Conservation (phyloP, 2,329 filamentous ascomycete genomes). For the Whalleya microplaca region DNA sequence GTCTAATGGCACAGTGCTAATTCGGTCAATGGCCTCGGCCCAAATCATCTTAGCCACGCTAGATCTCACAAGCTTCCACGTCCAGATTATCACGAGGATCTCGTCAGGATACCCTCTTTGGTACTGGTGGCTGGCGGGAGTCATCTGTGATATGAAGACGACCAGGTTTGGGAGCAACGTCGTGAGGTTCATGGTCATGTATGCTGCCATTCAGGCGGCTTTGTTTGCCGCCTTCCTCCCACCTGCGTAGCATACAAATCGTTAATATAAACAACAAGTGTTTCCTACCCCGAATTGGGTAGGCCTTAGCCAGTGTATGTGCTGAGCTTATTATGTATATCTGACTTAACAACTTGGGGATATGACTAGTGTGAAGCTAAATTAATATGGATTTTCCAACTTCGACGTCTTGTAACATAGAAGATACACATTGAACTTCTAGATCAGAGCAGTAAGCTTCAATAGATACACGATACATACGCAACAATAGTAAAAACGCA, state of each 20-base stretch:
- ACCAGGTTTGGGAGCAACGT: conserved; percentile 41
- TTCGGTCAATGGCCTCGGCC: conserved; percentile 66
- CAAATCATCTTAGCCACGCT: conserved; percentile 74
- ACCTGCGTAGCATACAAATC: conserved; percentile 63
- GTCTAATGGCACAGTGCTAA: conserved; percentile 33
- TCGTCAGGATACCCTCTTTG: conserved; percentile 87
- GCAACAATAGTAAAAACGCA: too few species aligned
- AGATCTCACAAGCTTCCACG: conserved; percentile 81
- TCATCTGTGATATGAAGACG: conserved; percentile 41
- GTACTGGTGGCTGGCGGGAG: conserved; percentile 78
- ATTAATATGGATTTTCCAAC: too few species aligned
- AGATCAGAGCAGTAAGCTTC: too few species aligned
- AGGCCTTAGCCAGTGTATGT: too few species aligned
- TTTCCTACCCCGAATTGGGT: too few species aligned
- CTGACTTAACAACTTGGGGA: too few species aligned
- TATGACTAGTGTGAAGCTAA: too few species aligned
- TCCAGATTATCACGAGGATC: conserved; percentile 90
- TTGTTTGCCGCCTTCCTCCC: conserved; percentile 91
- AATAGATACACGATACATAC: too few species aligned
- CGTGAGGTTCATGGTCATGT: conserved; percentile 75
- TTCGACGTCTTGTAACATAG: too few species aligned
- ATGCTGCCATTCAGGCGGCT: conserved; percentile 79
- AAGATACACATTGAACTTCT: too few species aligned
- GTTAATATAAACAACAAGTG: not conserved
- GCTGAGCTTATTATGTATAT: too few species aligned